phyloP scores from a whole-genome alignment of 495 filamentous ascomycete genomes.

The Corynascus novoguineensis region DNA sequence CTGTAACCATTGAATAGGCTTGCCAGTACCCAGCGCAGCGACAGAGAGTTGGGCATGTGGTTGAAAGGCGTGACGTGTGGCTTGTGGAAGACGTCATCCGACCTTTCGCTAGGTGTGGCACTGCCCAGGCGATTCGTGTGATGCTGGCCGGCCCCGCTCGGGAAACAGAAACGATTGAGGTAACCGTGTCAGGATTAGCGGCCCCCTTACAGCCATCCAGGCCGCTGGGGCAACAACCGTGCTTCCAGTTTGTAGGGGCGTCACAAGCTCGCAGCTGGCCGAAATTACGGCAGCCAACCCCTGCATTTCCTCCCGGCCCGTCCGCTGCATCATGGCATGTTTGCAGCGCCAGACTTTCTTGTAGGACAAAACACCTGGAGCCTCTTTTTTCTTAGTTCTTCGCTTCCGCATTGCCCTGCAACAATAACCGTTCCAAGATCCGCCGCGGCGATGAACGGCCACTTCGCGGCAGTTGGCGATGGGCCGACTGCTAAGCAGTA shows the following conservation, averaged over 20 bases:
- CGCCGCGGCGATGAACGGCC: conserved; percentile 63
- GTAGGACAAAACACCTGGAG: neutral
- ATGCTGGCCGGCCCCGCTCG: neutral
- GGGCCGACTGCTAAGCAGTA: conserved; percentile 62
- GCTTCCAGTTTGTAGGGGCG: too few species aligned
- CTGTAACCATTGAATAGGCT: too few species aligned
- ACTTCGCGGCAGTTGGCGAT: conserved; percentile 75
- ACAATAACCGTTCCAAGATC: neutral
- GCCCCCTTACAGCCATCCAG: neutral
- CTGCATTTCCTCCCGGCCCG: too few species aligned
- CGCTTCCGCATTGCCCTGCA: neutral
- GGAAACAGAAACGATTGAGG: neutral
- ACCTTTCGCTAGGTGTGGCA: neutral
- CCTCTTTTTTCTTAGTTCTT: neutral
- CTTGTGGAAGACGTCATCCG: conserved; percentile 15
- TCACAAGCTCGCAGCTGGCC: conserved; percentile 5
- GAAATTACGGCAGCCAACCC: conserved; percentile 1
- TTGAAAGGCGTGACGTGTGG: neutral
- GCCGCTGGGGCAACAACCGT: neutral
- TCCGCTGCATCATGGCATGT: conserved; percentile 3
- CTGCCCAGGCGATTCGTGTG: neutral
- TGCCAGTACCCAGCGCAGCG: too few species aligned
- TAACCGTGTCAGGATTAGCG: conserved; percentile 6
- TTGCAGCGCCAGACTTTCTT: neutral
- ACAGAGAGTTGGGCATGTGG: neutral